Evolutionary conservation across 352 stramenopile species (phyloP).

Genomic region (Blastocystis sp.): DNA sequence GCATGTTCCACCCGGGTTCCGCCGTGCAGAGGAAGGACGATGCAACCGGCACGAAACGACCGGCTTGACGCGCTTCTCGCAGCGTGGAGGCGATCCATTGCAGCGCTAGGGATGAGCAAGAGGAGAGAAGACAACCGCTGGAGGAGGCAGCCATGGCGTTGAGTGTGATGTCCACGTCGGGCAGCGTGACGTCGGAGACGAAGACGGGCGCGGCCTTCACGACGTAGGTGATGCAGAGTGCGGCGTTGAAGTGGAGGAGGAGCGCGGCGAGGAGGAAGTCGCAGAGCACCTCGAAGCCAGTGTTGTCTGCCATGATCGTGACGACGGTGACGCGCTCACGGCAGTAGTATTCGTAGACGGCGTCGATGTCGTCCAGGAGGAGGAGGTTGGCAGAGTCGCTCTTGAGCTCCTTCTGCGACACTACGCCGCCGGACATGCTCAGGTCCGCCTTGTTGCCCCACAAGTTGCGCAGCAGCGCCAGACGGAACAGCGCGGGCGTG

Average conservation of each 20-base stretch:
- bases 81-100: neutral
- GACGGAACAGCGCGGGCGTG: neutral
- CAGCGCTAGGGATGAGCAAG: neutral
- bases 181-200: slow-evolving; percentile 77
- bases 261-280: slow-evolving; percentile 46
- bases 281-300: slow-evolving; percentile 45
- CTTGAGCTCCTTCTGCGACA: neutral
- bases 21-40: slow-evolving; percentile 41
- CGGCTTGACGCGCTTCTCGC: neutral
- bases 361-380: slow-evolving; percentile 15
- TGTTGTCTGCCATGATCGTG: slow-evolving; percentile 51
- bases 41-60: neutral
- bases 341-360: neutral
- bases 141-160: neutral
- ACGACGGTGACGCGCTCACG: neutral
- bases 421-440: slow-evolving; percentile 57
- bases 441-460: slow-evolving; percentile 69
- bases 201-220: slow-evolving; percentile 79
- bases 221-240: slow-evolving; percentile 75
- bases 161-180: slow-evolving; percentile 77
- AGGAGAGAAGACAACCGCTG: neutral
- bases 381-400: neutral
- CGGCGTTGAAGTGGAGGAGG: neutral
- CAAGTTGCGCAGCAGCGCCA: neutral
- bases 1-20: slow-evolving; percentile 45